Evolutionary conservation across 2,329 filamentous ascomycete genomes (phyloP), one percentile per base, ranked within the genome.

Genomic region (Arthroderma uncinatum): DNA sequence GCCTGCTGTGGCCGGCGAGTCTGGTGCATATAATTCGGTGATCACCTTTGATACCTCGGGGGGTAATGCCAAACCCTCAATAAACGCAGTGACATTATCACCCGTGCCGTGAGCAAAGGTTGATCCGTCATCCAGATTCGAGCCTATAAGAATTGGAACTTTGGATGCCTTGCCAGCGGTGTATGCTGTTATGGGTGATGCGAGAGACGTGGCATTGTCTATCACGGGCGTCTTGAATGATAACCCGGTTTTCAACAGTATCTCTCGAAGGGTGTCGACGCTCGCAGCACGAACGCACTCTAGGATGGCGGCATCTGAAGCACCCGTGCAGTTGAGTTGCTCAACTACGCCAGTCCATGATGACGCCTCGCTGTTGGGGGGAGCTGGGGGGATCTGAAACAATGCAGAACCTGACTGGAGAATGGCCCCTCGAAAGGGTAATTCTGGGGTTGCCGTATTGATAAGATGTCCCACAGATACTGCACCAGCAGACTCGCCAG

Each of bases 401-500:
- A 54, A 34, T 9, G 52, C 14, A 14, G 33, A 40, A 4, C 36
- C 33, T 9, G 52, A 54, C 16, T 55, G 37, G 12, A 55, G n/a
- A 47, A 55, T 55, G 37, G 53, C 53, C 2, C 34, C 53, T 33
- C 40, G 53, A 23, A 55, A 55, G 6, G 53, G 53, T 6, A 54
- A 14, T 7, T 8, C 19, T 12, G 19, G 1, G 7, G 52, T 33
- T 9, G 34, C 19, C 9, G 33, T 54, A 12, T 37, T 40, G 33
- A 54, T 37, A 21, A 54, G 21, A 14, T 54, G 52, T 16, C 36
- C 79, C 1, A 88, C 85, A 0, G 85, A 89, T 30, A 42, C 28
- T 16, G 36, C 53, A 21, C 79, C 79, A 28, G 79, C 78, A 25
- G 74, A 78, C 62, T 79, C 70, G 4, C 78, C 79, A n/a, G 79